These are phyloP conservation scores for Monosporascus sp. DNA, from an alignment of 2,329 filamentous ascomycete species.

Conservation along the genomic window DNA sequence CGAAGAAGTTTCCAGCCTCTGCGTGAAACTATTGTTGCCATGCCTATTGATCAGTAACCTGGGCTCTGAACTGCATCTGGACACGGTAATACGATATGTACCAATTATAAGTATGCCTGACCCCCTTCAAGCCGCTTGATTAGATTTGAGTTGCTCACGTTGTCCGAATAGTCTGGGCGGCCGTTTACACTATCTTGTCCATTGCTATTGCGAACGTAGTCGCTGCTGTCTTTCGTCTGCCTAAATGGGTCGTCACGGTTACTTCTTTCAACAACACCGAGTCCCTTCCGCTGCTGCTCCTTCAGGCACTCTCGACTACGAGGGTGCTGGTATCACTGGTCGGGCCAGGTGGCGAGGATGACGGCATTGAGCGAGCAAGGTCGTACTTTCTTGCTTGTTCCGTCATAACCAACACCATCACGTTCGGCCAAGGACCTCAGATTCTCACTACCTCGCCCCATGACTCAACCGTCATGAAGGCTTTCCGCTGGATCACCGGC, in stretches of 20 bases:
- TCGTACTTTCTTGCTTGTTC: constrained; percentile 55
- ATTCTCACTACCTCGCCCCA: constrained; percentile 34
- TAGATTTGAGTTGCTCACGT: neutral
- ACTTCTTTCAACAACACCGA: constrained; percentile 27
- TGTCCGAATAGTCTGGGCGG: constrained; percentile 18
- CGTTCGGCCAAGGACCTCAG: constrained; percentile 48
- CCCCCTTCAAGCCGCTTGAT: neutral
- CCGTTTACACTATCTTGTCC: constrained; percentile 19
- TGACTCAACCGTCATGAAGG: constrained; percentile 4
- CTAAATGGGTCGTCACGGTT: constrained; percentile 21
- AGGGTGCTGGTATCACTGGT: constrained; percentile 42
- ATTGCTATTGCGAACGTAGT: constrained; percentile 15
- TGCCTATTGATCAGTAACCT: constrained; percentile 24
- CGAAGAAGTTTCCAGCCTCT: constrained; percentile 22
- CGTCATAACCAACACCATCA: constrained; percentile 49
- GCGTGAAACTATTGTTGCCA: constrained; percentile 25
- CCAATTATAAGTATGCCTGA: constrained; percentile 16
- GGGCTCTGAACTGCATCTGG: constrained; percentile 19
- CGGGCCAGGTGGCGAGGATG: constrained; percentile 31
- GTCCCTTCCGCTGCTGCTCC: constrained; percentile 23
- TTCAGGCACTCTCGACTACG: constrained; percentile 42
- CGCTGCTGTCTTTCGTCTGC: constrained; percentile 17
- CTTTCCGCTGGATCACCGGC: constrained; percentile 11
- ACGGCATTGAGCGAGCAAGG: constrained; percentile 46
- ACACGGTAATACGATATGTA: constrained; percentile 15